phyloP scores from a whole-genome alignment of 139 green algal genomes.

The Chlamydomonas asymmetrica region DNA sequence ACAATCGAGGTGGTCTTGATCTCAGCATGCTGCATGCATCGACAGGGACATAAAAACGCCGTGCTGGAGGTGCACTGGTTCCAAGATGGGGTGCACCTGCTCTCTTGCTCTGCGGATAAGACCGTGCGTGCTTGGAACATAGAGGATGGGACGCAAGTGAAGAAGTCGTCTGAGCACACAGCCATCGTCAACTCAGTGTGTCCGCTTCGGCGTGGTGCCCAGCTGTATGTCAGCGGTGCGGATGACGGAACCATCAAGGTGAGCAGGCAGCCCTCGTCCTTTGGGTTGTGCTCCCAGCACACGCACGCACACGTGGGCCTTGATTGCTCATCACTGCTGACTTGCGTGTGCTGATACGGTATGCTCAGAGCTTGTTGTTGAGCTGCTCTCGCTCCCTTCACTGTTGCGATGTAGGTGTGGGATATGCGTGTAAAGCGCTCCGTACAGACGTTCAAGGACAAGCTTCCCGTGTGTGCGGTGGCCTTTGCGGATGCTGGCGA shows the following conservation, averaged over 20 bases:
- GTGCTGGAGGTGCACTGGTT: conserved; percentile 94
- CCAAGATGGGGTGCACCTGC: conserved; percentile 75
- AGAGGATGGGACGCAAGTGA: conserved; percentile 60
- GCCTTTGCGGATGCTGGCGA: conserved; percentile 82
- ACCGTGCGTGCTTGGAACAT: conserved; percentile 81
- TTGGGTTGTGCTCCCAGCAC: too few relatives aligned
- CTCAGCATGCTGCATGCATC: background rate
- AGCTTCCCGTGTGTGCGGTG: conserved; percentile 80
- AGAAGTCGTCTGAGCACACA: conserved; percentile 88
- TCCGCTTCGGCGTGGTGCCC: conserved; percentile 67
- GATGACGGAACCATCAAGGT: conserved; percentile 91
- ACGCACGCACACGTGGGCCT: too few relatives aligned
- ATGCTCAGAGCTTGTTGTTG: too few relatives aligned
- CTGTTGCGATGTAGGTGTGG: too few relatives aligned
- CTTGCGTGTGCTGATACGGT: too few relatives aligned
- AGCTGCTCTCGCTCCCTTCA: too few relatives aligned
- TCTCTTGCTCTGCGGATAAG: conserved; percentile 86
- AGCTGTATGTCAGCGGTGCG: conserved; percentile 80
- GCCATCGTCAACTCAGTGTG: conserved; percentile 91
- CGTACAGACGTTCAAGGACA: conserved; percentile 74
- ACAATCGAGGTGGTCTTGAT: background rate
- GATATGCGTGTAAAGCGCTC: conserved; percentile 79
- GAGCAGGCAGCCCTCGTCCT: background rate
- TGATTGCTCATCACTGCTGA: too few relatives aligned
- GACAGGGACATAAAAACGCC: conserved; percentile 89